Base-by-base conservation (phyloP, 2,329 filamentous ascomycete species). In the Venturia effusa region DNA sequence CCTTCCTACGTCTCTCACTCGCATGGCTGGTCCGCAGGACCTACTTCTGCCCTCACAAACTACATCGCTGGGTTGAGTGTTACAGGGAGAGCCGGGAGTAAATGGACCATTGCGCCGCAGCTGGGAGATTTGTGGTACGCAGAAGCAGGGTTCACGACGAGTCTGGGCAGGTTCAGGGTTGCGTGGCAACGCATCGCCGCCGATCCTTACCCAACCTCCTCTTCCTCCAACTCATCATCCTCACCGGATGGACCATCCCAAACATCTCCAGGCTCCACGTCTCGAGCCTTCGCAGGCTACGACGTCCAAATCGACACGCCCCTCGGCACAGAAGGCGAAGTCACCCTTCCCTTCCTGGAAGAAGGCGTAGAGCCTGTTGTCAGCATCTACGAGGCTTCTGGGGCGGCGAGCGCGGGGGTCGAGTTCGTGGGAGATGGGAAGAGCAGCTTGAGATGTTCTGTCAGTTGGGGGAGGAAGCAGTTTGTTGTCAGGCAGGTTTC, bases 111-210 rank as follows among this genome's bases (percentile, higher is more conserved):
- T 34, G 73, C 69, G 24, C 80, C 80, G 5, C 72, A 76, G 63
- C 75, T 79, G 64, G 79, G 76, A 1, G 77, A 79, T 66, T 66
- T 81, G 63, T 70, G 67, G 19, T 72, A 67, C 59, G 78, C 76
- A 2, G 72, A 80, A 66, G 77, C 74, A 1, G 80, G 79, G 0
- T 82, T 81, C 63, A 72, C 69, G 39, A 81, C 80, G 0, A 66
- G 66, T n/a, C 66, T 80, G 39, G 80, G 80, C 0, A 74, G 70
- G 64, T 81, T 78, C 66, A 64, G 71, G 15, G 72, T 72, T 0
- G 68, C 69, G 41, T 77, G 75, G 74, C 68, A 70, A 57, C 62
- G 59, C 65, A 63, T 34, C 62, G 64, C 32, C 67, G 70, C 40
- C 4, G 40, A n/a, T 1, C 4, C 19, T 8, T 30, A 32, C 15